Evolutionary conservation across 148 eudicot genomes (phyloP), one percentile per base, ranked within the genome.

Genomic region (Amaranthus palmeri): DNA sequence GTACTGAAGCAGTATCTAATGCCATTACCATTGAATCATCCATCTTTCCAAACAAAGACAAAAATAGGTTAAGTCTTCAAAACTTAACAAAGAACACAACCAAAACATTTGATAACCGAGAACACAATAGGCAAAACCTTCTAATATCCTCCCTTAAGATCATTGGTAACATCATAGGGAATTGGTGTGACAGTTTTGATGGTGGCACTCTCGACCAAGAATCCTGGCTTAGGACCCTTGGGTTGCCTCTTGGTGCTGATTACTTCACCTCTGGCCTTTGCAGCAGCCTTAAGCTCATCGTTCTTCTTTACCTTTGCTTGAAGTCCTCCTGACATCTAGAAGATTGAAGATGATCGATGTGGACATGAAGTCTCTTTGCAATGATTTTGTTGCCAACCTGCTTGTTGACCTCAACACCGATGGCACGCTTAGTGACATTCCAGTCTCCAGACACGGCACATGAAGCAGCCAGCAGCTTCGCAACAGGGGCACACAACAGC

Each of bases 231-330:
- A 9, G 88, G 91, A 7, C 87, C 91, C 70, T 76, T 57, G 0
- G 88, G 91, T 72, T 81, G 84, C 73, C 91, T 85, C 87, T 87
- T 87, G 9, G 91, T 87, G 79, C 88, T 87, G 70, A 87, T 85
- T 43, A 76, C 71, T 44, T 80, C 79, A 70, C 91, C 88, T 10
- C 63, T 67, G 8, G 86, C 84, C 82, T 84, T 87, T 2, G 88
- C 90, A 57, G 82, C 88, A 6, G 87, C 91, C 81, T 85, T 85
- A 61, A 87, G 65, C 72, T 85, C 79, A 41, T 87, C 91, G 13
- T 87, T 87, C 80, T 78, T 80, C 76, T 79, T 87, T 11, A 76
- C 69, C 75, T 78, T 4, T 54, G 78, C 72, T 82, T 79, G 55
- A 87, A 74, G 25, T 87, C 91, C 73, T 87, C 88, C 8, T 77